Evolutionary conservation across 2,329 filamentous ascomycete species (phyloP).

Genomic region (Fusarium longipes): DNA sequence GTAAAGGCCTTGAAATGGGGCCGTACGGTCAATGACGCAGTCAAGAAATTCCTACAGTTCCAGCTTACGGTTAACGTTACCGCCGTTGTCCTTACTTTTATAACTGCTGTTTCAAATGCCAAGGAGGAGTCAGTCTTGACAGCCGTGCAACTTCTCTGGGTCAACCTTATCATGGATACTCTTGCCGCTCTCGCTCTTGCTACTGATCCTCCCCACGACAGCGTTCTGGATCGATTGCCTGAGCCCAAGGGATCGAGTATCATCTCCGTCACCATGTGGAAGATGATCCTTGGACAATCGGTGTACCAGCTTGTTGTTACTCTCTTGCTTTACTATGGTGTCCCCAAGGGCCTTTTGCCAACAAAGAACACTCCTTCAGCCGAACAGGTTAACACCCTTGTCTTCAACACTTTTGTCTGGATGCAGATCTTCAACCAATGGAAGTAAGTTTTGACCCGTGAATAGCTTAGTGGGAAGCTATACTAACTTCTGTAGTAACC

Average conservation of each 20-base stretch:
- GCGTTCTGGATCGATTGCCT: slow-evolving; percentile 80
- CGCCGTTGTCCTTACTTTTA: slow-evolving; percentile 86
- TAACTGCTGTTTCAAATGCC: slow-evolving; percentile 80
- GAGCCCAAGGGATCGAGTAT: slow-evolving; percentile 68
- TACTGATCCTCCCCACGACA: slow-evolving; percentile 87
- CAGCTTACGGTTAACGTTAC: slow-evolving; percentile 92
- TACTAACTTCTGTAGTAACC: slow-evolving; percentile 68
- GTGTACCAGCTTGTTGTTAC: slow-evolving; percentile 87
- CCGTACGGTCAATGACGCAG: slow-evolving; percentile 79
- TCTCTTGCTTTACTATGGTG: slow-evolving; percentile 84
- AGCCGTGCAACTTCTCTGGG: slow-evolving; percentile 93
- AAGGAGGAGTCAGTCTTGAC: slow-evolving; percentile 81
- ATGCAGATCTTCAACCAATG: slow-evolving; percentile 99
- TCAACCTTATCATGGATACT: slow-evolving; percentile 97
- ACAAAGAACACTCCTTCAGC: slow-evolving; percentile 57
- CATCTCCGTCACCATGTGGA: slow-evolving; percentile 96
- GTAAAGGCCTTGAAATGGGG: slow-evolving; percentile 87
- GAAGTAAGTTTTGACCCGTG: slow-evolving; percentile 72
- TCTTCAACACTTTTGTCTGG: slow-evolving; percentile 99
- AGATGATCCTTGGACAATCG: slow-evolving; percentile 96
- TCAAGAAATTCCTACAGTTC: slow-evolving; percentile 81
- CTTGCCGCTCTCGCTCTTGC: slow-evolving; percentile 89
- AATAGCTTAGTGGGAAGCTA: neutral
- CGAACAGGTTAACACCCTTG: slow-evolving; percentile 77
- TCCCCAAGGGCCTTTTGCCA: slow-evolving; percentile 56